Conservation (phyloP, 1,284 basidiomycete species). For the Puccinia horiana region DNA sequence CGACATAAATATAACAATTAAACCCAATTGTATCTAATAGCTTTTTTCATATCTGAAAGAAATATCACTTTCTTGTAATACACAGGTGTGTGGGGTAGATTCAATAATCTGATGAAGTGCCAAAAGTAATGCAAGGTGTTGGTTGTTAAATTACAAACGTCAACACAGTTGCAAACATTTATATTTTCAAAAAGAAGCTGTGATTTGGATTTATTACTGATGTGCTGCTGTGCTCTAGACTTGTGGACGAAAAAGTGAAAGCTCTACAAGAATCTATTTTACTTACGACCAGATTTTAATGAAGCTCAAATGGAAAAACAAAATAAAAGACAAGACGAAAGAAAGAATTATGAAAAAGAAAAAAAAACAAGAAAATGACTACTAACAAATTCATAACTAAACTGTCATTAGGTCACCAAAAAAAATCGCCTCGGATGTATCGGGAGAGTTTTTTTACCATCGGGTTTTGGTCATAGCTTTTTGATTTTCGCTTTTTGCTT, state of each 20-base stretch:
- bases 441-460: slow-evolving; percentile 49
- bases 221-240: neutral
- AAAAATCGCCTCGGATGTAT: neutral
- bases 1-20: too few relatives aligned
- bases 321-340: neutral
- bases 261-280: slow-evolving; percentile 6
- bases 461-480: slow-evolving; percentile 64
- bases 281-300: neutral
- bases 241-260: neutral
- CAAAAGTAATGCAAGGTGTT: too few relatives aligned
- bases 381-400: neutral
- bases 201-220: neutral
- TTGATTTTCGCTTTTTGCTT: slow-evolving; percentile 79
- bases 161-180: too few relatives aligned
- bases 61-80: too few relatives aligned
- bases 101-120: too few relatives aligned
- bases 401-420: neutral
- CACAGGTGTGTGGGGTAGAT: too few relatives aligned
- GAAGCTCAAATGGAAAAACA: neutral
- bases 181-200: neutral
- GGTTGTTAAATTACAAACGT: too few relatives aligned
- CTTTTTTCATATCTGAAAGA: too few relatives aligned
- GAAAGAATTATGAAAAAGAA: neutral
- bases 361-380: neutral
- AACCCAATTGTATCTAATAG: too few relatives aligned